phyloP scores from a whole-genome alignment of 2,329 filamentous ascomycete species.

The Diplodia seriata region DNA sequence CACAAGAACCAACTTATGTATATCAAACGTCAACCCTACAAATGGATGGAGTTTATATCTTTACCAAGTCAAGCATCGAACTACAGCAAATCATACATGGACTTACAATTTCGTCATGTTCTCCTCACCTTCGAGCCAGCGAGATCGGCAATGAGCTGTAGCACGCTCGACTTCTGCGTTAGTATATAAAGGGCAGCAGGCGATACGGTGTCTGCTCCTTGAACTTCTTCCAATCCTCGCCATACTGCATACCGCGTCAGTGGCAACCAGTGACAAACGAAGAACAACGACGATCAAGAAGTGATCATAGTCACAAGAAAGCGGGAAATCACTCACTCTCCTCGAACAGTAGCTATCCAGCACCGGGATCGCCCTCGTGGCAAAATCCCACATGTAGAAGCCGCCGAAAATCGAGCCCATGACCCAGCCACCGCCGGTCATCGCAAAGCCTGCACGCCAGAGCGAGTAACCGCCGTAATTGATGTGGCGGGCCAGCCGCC shows the following conservation, averaged over 20 bases:
- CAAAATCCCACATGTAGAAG: constrained; percentile 57
- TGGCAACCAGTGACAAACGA: neutral
- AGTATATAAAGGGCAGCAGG: constrained; percentile 46
- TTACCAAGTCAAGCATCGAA: neutral
- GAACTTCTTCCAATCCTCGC: constrained; percentile 49
- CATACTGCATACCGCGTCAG: constrained; percentile 41
- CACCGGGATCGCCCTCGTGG: constrained; percentile 52
- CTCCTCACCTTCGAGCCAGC: neutral
- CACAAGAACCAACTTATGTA: too few relatives aligned
- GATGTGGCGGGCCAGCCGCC: constrained; percentile 58
- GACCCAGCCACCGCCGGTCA: constrained; percentile 57
- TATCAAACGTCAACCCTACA: neutral
- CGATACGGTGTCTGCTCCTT: constrained; percentile 51
- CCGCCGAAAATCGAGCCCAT: constrained; percentile 51
- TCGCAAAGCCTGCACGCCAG: constrained; percentile 59
- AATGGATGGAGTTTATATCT: neutral
- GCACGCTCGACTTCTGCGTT: too few relatives aligned
- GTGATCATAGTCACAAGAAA: neutral
- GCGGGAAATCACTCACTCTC: constrained; percentile 32
- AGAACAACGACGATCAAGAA: constrained; percentile 31
- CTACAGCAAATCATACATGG: neutral
- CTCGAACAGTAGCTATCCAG: constrained; percentile 58
- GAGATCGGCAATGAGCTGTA: neutral
- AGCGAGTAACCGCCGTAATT: constrained; percentile 62
- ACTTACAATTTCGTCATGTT: neutral